Evolutionary conservation across 345 rosid species (phyloP), one percentile per base, ranked within the genome.

Genomic region (Raphanus sativus): DNA sequence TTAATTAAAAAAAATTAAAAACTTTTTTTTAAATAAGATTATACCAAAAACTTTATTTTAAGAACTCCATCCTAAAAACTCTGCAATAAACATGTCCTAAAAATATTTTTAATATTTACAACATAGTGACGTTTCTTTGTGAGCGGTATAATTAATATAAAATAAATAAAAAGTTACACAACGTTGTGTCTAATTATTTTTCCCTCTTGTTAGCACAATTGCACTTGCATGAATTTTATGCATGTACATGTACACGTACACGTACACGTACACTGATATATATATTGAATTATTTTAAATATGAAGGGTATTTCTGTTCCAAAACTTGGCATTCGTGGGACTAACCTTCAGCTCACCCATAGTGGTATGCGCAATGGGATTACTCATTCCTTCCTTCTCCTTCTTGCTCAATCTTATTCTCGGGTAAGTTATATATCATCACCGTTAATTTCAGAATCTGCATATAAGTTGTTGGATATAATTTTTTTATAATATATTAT

Each of bases 351-450:
- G 93, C 77, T 91, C 97, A 8, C 97, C 97, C 0, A 86, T 89
- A n/a, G 89, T 87, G 42, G 95, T 87, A n/a, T 93, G 97, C 50
- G 90, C 87, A 65, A 89, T 88, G 97, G 97, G 95, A 65, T 89
- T 87, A 56, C 69, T 86, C 67, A 64, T 83, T 45, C 97, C 98
- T 30, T 70, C 91, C 6, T 77, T 90, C 75, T 87, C 91, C 69
- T 90, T 90, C 86, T 24, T 93, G 59, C 69, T 93, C 64, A 80
- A 89, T 36, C 30, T 86, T 65, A 2, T 88, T 36, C 84, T 84
- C 81, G 86, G 98, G 94, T 88, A 55, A 70, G 73, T 21, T 8
- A 52, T n/a, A 6, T 50, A 15, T 48, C 21, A 50, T 50, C 21
- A 52, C 69, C 66, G 36, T 28, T 28, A 28, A 28, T 45, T 33